Percentiles rank a stretch among this genome's conserved stretches.
Conservation (phyloP, 768 basidiomycete species). For the Amanita pallidorosea region DNA sequence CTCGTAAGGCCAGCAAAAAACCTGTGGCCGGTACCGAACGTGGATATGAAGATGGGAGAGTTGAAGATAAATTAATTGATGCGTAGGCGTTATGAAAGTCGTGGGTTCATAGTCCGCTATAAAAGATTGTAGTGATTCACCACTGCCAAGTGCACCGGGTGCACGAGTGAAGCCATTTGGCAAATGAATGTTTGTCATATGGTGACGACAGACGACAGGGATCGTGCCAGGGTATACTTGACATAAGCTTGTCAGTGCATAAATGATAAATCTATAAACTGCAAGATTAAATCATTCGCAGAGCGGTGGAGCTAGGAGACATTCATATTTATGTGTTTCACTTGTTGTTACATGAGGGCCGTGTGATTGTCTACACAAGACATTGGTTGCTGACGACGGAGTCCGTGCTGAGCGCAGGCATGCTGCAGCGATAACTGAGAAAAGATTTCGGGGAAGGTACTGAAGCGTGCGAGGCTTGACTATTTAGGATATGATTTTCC, state of each 20-base stretch:
- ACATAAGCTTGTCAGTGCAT: slow-evolving; percentile 4
- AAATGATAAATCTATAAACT: not conserved
- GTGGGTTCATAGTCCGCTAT: not conserved
- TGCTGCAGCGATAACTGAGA: slow-evolving; percentile 3
- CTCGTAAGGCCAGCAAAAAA: slow-evolving; percentile 68
- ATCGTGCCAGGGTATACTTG: not conserved
- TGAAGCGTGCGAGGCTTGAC: not conserved
- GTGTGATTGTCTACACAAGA: not conserved
- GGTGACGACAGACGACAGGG: not conserved
- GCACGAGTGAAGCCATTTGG: not conserved
- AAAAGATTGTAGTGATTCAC: not conserved
- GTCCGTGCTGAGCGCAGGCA: slow-evolving; percentile 5
- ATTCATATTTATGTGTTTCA: slow-evolving; percentile 1
- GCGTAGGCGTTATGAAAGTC: slow-evolving; percentile 23
- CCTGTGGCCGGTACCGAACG: slow-evolving; percentile 38
- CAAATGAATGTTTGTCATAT: not conserved
- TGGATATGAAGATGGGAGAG: slow-evolving; percentile 25
- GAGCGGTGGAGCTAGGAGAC: not conserved
- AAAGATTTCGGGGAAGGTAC: not conserved
- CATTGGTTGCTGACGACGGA: not conserved
- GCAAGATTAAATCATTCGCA: not conserved
- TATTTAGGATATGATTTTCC: slow-evolving; percentile 1
- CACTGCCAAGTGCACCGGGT: not conserved
- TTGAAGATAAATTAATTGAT: slow-evolving; percentile 54
- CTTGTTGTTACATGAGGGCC: not conserved